phyloP scores from a whole-genome alignment of 352 stramenopile species.

The Thraustotheca clavata region DNA sequence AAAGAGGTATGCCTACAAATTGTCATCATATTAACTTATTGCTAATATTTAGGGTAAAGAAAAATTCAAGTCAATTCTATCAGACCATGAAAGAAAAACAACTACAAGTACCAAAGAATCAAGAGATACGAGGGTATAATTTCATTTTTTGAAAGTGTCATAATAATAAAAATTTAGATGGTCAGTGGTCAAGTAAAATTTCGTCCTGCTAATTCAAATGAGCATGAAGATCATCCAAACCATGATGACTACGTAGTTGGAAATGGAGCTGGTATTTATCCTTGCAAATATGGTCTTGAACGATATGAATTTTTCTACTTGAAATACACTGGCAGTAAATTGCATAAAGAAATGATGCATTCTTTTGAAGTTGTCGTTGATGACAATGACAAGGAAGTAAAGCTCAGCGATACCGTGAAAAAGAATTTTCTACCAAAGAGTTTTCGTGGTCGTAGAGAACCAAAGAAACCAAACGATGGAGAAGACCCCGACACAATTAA shows the following conservation, averaged over 20 bases:
- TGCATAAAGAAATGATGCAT: not conserved
- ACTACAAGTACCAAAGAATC: not conserved
- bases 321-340: conserved; percentile 24
- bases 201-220: conserved; percentile 36
- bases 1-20: conserved; percentile 10
- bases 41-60: not conserved
- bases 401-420: not conserved
- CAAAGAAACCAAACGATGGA: not conserved
- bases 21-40: not conserved
- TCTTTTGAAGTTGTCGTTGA: not conserved
- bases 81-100: not conserved
- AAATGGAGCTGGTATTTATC: conserved; percentile 48
- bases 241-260: conserved; percentile 41
- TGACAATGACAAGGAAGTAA: not conserved
- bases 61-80: not conserved
- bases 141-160: not conserved
- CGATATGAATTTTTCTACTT: conserved; percentile 55
- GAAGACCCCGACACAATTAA: not conserved
- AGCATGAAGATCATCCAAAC: conserved; percentile 19
- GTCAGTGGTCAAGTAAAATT: conserved; percentile 43
- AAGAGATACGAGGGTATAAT: not conserved
- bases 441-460: not conserved
- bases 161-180: conserved; percentile 24
- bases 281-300: conserved; percentile 52
- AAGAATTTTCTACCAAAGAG: not conserved